A percentile compares a stretch with the other conserved stretches of the same genome.
These are phyloP conservation scores for Podosphaera aphanis DNA, from an alignment of 2,329 filamentous ascomycete genomes.

Conservation along the genomic window DNA sequence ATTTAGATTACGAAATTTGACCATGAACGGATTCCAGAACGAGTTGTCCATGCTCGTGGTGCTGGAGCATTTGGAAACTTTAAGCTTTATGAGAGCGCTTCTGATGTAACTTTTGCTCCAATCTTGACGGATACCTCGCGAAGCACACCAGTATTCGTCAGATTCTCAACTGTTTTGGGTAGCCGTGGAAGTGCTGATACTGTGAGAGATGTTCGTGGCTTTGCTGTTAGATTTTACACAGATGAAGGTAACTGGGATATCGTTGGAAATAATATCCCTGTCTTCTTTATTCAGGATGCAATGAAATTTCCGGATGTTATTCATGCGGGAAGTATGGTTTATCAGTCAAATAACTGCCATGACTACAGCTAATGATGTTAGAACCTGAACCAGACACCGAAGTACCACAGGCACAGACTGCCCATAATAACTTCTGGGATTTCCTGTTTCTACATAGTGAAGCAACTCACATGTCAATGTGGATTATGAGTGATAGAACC, in stretches of 20 bases:
- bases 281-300: slow-evolving; percentile 56
- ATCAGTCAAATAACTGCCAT: slow-evolving; percentile 2
- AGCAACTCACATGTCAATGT: slow-evolving; percentile 58
- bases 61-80: slow-evolving; percentile 43
- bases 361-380: slow-evolving; percentile 22
- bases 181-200: slow-evolving; percentile 58
- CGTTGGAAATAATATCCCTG: slow-evolving; percentile 50
- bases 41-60: slow-evolving; percentile 41
- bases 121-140: slow-evolving; percentile 45
- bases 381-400: slow-evolving; percentile 52
- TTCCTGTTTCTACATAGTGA: slow-evolving; percentile 45
- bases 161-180: slow-evolving; percentile 59
- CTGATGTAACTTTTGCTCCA: slow-evolving; percentile 37
- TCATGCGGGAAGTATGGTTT: slow-evolving; percentile 19
- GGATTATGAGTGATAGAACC: slow-evolving; percentile 51
- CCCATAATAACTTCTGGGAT: slow-evolving; percentile 61
- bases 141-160: slow-evolving; percentile 42
- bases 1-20: slow-evolving; percentile 49
- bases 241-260: slow-evolving; percentile 57
- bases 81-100: slow-evolving; percentile 37
- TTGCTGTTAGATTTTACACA: slow-evolving; percentile 58
- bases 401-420: slow-evolving; percentile 45
- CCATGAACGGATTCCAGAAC: slow-evolving; percentile 45
- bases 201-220: slow-evolving; percentile 62
- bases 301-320: slow-evolving; percentile 51